Conservation (phyloP, 2,329 filamentous ascomycete genomes). For the Trichoderma sp. region DNA sequence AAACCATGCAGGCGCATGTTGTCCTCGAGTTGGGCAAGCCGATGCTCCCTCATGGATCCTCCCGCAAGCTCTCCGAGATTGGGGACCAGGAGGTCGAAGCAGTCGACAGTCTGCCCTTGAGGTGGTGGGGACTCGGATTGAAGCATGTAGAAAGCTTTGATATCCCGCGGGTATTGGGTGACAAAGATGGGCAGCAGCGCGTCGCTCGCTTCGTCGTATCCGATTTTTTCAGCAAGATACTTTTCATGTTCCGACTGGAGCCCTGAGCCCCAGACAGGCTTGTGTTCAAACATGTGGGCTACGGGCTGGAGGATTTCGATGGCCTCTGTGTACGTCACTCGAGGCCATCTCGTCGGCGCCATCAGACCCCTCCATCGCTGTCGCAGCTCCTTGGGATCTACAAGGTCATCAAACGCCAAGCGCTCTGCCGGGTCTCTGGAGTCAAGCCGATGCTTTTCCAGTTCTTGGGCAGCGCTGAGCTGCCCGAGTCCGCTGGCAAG, state of each 20-base stretch:
- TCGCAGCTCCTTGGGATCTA: slow-evolving; percentile 48
- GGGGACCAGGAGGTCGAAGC: slow-evolving; percentile 85
- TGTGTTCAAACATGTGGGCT: slow-evolving; percentile 60
- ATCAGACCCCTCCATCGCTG: slow-evolving; percentile 71
- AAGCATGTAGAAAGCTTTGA: slow-evolving; percentile 83
- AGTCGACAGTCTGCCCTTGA: slow-evolving; percentile 64
- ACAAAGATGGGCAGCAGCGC: slow-evolving; percentile 73
- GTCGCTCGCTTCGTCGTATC: slow-evolving; percentile 44
- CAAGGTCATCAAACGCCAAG: slow-evolving; percentile 42
- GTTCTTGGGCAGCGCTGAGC: slow-evolving; percentile 44
- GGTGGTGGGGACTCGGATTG: slow-evolving; percentile 32
- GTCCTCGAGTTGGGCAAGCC: slow-evolving; percentile 61
- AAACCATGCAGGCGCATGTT: slow-evolving; percentile 71
- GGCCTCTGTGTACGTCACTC: slow-evolving; percentile 78
- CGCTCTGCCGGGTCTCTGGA: slow-evolving; percentile 40
- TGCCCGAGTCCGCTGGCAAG: slow-evolving; percentile 40
- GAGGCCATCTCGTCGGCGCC: slow-evolving; percentile 59
- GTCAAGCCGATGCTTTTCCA: slow-evolving; percentile 37
- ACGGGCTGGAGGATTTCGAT: slow-evolving; percentile 64
- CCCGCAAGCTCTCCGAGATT: slow-evolving; percentile 84
- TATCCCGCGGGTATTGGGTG: slow-evolving; percentile 81
- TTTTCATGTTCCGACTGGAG: slow-evolving; percentile 92
- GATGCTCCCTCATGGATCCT: slow-evolving; percentile 85
- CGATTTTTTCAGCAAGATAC: slow-evolving; percentile 69
- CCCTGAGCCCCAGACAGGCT: slow-evolving; percentile 67